phyloP scores from a whole-genome alignment of 1,139 yeast species.

The Meyerozyma elateridarum region DNA sequence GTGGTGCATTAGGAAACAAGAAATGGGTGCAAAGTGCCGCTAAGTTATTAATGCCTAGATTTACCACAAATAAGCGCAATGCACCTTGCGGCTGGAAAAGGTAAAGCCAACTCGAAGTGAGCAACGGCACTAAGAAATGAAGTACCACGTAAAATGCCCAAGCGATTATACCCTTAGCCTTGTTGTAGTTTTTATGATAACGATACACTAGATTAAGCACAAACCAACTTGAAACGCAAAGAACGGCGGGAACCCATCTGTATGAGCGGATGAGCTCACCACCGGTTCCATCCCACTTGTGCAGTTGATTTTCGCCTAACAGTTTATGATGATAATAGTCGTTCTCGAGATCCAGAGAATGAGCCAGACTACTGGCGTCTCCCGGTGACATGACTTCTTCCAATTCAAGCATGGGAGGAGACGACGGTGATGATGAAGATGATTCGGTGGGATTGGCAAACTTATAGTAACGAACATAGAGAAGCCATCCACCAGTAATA shows the following conservation, averaged over 20 bases:
- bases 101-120: slow-evolving; percentile 13
- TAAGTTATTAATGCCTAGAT: slow-evolving; percentile 14
- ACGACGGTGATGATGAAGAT: background rate
- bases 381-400: background rate
- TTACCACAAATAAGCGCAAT: slow-evolving; percentile 10
- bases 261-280: slow-evolving; percentile 1
- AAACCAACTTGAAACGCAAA: slow-evolving; percentile 1
- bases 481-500: background rate
- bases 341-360: background rate
- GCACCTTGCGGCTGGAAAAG: slow-evolving; percentile 16
- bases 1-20: slow-evolving; percentile 16
- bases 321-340: no score
- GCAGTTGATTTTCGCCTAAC: background rate
- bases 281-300: background rate
- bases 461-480: background rate
- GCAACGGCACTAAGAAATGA: slow-evolving; percentile 13
- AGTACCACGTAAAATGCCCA: slow-evolving; percentile 14
- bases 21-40: slow-evolving; percentile 12
- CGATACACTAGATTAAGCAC: slow-evolving; percentile 1
- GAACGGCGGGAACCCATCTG: background rate
- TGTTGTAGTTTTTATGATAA: background rate
- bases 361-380: background rate
- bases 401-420: background rate
- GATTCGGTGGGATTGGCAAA: no score
- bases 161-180: slow-evolving; percentile 11